These are phyloP conservation scores for Zygotorulaspora danielsina DNA, from an alignment of 805 yeast species.

Conservation along the genomic window DNA sequence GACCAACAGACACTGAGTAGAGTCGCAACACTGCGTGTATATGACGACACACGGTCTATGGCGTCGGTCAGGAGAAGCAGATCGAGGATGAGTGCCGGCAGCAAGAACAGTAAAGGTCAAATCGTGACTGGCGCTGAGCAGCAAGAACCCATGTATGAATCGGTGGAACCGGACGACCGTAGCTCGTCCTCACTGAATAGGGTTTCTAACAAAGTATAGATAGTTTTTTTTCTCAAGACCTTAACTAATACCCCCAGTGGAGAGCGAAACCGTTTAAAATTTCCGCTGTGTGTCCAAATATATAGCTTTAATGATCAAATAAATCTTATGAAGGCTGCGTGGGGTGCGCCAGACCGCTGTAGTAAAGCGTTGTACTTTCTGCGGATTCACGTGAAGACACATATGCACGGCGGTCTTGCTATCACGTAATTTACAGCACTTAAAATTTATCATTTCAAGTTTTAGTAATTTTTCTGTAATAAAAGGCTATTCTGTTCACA, in stretches of 20 bases:
- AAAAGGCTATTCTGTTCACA: too few species aligned
- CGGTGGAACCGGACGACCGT: conserved; percentile 3
- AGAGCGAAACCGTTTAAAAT: too few species aligned
- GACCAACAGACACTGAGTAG: conserved; percentile 8
- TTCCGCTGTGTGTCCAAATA: too few species aligned
- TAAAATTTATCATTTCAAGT: too few species aligned
- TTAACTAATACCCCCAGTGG: not conserved
- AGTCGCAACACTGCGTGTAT: conserved; percentile 10
- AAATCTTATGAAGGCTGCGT: too few species aligned
- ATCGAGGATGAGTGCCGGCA: not conserved
- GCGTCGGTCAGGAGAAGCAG: not conserved
- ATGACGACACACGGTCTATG: conserved; percentile 10
- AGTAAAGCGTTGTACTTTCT: too few species aligned
- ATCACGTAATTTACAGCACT: too few species aligned
- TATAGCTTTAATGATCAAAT: too few species aligned
- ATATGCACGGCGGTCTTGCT: too few species aligned
- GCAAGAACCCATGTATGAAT: conserved; percentile 7
- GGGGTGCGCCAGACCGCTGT: too few species aligned
- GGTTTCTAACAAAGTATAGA: conserved; percentile 4
- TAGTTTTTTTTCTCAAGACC: not conserved
- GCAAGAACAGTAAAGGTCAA: not conserved
- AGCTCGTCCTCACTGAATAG: conserved; percentile 2
- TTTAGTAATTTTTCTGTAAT: too few species aligned
- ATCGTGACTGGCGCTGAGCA: conserved; percentile 3
- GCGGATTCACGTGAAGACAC: too few species aligned